Percentiles rank a stretch among this genome's conserved stretches.
These are phyloP conservation scores for Solanum virginianum DNA, from an alignment of 257 asterid species.

Conservation along the genomic window DNA sequence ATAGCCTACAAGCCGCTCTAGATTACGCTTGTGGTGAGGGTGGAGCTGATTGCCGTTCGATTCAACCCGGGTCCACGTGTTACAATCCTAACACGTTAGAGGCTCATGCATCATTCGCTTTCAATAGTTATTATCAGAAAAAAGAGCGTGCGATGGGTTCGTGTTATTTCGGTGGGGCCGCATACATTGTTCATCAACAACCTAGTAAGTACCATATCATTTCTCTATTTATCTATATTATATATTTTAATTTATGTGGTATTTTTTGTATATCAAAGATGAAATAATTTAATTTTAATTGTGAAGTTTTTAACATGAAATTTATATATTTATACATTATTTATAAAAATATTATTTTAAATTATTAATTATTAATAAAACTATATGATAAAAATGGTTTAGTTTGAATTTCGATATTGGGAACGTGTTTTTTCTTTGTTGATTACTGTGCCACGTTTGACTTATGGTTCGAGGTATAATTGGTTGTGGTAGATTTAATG, in stretches of 20 bases:
- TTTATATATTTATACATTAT: too few species aligned
- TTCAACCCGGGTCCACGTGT: conserved; percentile 92
- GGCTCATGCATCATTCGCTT: conserved; percentile 88
- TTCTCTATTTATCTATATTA: not conserved
- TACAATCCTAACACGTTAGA: conserved; percentile 76
- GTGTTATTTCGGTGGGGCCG: conserved; percentile 89
- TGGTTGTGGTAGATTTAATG: not conserved
- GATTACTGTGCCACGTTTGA: not conserved
- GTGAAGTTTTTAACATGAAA: too few species aligned
- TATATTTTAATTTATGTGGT: too few species aligned
- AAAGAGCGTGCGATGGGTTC: conserved; percentile 58
- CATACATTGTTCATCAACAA: conserved; percentile 40
- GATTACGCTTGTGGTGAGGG: conserved; percentile 94
- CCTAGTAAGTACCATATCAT: conserved; percentile 50
- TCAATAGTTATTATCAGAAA: conserved; percentile 86
- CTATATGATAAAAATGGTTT: too few species aligned
- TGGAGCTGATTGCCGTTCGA: conserved; percentile 88
- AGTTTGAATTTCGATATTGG: not conserved
- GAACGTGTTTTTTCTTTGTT: not conserved
- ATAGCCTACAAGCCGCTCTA: conserved; percentile 62
- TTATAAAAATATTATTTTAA: too few species aligned
- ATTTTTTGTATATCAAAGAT: too few species aligned
- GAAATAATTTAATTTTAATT: too few species aligned
- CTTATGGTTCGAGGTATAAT: not conserved
- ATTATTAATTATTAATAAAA: too few species aligned